Evolutionary conservation across 495 filamentous ascomycete species (phyloP), one percentile per base, ranked within the genome.

Genomic region (Daldinia grandis): DNA sequence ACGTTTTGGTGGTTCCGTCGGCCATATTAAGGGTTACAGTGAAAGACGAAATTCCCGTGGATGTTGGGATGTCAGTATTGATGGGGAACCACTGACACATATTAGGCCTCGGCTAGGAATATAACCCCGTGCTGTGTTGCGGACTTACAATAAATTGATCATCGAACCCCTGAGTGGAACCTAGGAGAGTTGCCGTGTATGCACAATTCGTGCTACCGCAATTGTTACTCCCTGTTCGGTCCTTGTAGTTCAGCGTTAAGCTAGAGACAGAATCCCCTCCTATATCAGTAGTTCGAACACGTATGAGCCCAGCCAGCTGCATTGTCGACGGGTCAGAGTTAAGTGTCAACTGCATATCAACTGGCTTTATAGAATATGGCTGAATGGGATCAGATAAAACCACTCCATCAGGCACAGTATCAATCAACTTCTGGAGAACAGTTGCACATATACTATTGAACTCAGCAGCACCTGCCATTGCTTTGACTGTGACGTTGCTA

Each of bases 171-270:
- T 75, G 76, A 10, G 81, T 79, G 10, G 81, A 81, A 14, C 87
- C 87, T 28, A 80, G 76, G 31, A 81, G 60, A 17, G 75, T 79
- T 5, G 82, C 78, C 5, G 76, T 79, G 33, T 84, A 82, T n/a
- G 79, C 78, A 59, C 84, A 84, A 49, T 71, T 76, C 21, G 71
- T 54, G 2, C 69, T 79, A 14, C 81, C 80, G 30, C 82, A 84
- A 47, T 93, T 93, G 78, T 92, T 94, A 5, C 93, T 93, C 64
- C 95, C 96, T 77, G 91, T 93, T 74, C 92, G 91, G 76, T 98
- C 94, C 82, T 95, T 97, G 85, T 97, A 98, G 24, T 94, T 83
- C 1, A 89, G 83, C 0, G 90, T 88, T 65, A 98, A 42, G 49
- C 78, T 78, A 35, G 68, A 58, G 62, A 83, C 76, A 30, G 72